phyloP scores from a whole-genome alignment of 306 rosid genomes.

The Notholithocarpus densiflorus region DNA sequence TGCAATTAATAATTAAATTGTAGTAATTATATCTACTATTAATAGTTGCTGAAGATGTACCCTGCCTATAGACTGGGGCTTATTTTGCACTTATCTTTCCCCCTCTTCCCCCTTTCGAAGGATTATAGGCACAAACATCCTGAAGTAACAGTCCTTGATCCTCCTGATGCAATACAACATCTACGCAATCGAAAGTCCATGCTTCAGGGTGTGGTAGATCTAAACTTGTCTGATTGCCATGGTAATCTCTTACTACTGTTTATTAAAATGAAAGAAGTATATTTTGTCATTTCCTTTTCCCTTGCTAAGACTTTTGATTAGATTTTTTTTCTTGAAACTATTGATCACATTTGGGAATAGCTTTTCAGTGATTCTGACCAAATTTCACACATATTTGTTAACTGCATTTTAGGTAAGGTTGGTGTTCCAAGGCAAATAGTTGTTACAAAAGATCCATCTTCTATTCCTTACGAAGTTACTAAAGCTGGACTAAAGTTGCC shows the following conservation, averaged over 20 bases:
- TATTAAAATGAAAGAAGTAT: constrained; percentile 1
- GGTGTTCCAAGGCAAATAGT: constrained; percentile 45
- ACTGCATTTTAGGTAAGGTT: constrained; percentile 41
- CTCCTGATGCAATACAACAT: constrained; percentile 44
- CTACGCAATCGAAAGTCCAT: constrained; percentile 57
- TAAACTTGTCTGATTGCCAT: constrained; percentile 43
- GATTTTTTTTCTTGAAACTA: background rate
- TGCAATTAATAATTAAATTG: background rate
- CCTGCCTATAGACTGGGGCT: constrained; percentile 10
- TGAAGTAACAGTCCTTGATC: constrained; percentile 46
- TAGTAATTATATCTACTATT: background rate
- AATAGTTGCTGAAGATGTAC: constrained; percentile 6
- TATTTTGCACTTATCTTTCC: background rate
- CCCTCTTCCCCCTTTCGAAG: constrained; percentile 25
- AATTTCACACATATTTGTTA: background rate
- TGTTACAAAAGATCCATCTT: constrained; percentile 34
- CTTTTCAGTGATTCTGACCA: background rate
- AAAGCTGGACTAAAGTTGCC: constrained; percentile 51
- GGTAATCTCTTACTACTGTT: constrained; percentile 33
- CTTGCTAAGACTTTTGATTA: background rate
- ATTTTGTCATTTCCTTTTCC: background rate
- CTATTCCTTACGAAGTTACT: constrained; percentile 41
- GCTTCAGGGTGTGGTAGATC: constrained; percentile 53
- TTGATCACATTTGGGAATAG: background rate
- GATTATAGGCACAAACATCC: constrained; percentile 45